A percentile compares a stretch with the other conserved stretches of the same genome.
Evolutionary conservation across 106 monocot species (phyloP).

Genomic region (Allium sativum): DNA sequence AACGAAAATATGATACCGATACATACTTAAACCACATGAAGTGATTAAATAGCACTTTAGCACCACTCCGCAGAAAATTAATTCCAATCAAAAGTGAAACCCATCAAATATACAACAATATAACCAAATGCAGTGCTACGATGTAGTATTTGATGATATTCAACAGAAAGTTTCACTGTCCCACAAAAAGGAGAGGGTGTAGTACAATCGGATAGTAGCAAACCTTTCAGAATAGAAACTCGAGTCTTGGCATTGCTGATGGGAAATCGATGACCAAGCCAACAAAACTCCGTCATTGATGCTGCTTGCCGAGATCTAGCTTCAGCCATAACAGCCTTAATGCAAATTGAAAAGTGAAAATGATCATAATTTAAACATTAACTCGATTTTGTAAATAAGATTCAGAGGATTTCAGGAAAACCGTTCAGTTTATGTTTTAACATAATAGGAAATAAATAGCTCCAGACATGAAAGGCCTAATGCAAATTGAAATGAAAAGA

Average conservation of each 20-base stretch:
- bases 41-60: neutral
- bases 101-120: too few relatives aligned
- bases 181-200: neutral
- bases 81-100: neutral
- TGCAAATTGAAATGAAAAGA: too few relatives aligned
- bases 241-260: constrained; percentile 93
- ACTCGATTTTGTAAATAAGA: too few relatives aligned
- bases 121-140: neutral
- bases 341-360: constrained; percentile 4
- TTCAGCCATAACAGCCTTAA: constrained; percentile 92
- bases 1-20: neutral
- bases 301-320: constrained; percentile 86
- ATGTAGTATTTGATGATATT: neutral
- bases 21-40: neutral
- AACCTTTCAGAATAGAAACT: constrained; percentile 96
- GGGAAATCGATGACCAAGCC: constrained; percentile 94
- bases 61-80: neutral
- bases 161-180: neutral
- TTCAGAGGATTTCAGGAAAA: too few relatives aligned
- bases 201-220: neutral
- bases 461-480: too few relatives aligned
- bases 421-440: too few relatives aligned
- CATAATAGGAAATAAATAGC: too few relatives aligned
- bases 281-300: constrained; percentile 86
- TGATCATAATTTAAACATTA: too few relatives aligned